Evolutionary conservation across 768 basidiomycete genomes (phyloP).

Genomic region (Suillus subaureus): DNA sequence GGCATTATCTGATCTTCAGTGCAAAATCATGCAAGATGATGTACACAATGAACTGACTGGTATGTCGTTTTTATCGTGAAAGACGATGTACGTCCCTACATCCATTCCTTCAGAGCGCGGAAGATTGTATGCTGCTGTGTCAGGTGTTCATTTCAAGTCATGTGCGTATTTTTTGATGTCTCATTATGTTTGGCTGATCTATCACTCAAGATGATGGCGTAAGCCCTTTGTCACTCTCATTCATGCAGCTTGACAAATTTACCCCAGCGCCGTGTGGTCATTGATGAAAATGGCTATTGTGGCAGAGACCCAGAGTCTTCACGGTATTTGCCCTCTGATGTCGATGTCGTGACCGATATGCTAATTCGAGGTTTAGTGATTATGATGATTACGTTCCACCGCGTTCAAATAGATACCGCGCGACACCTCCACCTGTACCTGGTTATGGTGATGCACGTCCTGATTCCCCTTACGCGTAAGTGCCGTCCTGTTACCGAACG

Average conservation of each 20-base stretch:
- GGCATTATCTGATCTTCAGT: conserved; percentile 11
- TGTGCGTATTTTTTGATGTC: conserved; percentile 12
- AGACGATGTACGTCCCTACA: not conserved
- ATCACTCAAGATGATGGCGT: not conserved
- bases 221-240: not conserved
- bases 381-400: not conserved
- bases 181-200: not conserved
- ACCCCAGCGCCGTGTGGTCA: not conserved
- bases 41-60: conserved; percentile 13
- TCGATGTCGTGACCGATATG: not conserved
- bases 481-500: too few relatives aligned
- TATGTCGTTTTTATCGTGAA: not conserved
- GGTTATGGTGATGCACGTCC: not conserved
- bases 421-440: not conserved
- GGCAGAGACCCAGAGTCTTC: not conserved
- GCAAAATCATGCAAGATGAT: conserved; percentile 14
- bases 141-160: conserved; percentile 19
- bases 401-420: too few relatives aligned
- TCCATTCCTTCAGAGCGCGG: conserved; percentile 10
- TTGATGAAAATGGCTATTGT: not conserved
- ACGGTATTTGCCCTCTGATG: not conserved
- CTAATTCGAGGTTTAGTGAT: not conserved
- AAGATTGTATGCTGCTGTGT: conserved; percentile 13
- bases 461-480: not conserved
- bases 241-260: not conserved